phyloP scores from a whole-genome alignment of 2,329 filamentous ascomycete genomes.

The Aspergillus melleus region DNA sequence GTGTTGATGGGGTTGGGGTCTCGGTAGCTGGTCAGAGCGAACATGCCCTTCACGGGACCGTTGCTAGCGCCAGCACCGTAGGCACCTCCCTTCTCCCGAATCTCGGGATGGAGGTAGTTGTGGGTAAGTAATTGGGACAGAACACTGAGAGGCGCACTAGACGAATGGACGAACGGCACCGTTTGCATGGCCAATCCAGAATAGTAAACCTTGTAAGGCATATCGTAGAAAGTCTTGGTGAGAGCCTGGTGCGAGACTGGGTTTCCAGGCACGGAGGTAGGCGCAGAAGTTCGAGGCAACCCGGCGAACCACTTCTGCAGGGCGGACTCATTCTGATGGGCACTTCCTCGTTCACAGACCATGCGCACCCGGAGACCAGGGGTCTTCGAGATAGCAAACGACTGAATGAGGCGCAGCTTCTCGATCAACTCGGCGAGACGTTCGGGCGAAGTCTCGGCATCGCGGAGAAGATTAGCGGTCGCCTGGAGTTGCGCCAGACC shows the following conservation, averaged over 20 bases:
- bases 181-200: conserved; percentile 80
- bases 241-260: conserved; percentile 40
- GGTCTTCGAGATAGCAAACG: conserved; percentile 68
- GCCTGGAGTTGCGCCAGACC: conserved; percentile 90
- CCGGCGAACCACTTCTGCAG: conserved; percentile 69
- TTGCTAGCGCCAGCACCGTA: conserved; percentile 91
- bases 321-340: conserved; percentile 66
- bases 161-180: conserved; percentile 73
- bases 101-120: conserved; percentile 95
- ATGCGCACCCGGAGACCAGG: conserved; percentile 74
- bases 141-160: conserved; percentile 80
- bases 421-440: conserved; percentile 72
- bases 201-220: conserved; percentile 98
- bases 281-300: conserved; percentile 51
- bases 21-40: conserved; percentile 94
- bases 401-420: conserved; percentile 84
- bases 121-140: conserved; percentile 91
- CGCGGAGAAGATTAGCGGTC: conserved; percentile 68
- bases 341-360: conserved; percentile 78
- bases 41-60: conserved; percentile 75
- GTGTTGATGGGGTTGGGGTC: conserved; percentile 94
- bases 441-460: conserved; percentile 68
- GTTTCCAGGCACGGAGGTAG: conserved; percentile 33
- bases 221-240: conserved; percentile 80
- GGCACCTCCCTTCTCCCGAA: conserved; percentile 94